Base-by-base conservation (phyloP, 1,284 basidiomycete species). In the Ceratorhiza oryzae-sativae region DNA sequence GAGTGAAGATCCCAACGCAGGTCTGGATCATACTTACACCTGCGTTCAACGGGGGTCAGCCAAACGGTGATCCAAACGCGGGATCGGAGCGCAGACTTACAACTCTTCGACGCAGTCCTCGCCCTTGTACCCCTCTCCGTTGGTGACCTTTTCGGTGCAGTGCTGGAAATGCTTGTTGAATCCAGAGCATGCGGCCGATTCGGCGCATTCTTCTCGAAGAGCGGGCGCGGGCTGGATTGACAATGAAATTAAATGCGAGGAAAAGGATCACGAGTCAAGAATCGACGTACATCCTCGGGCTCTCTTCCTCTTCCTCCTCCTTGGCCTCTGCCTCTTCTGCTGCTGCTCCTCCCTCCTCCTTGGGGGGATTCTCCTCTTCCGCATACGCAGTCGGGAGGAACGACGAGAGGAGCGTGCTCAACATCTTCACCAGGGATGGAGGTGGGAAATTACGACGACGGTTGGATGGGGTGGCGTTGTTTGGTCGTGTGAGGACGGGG, bases 81-180 rank as follows among this genome's bases (percentile, higher is more conserved):
- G n/a, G n/a, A n/a, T n/a, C n/a, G n/a, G n/a, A n/a, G n/a, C n/a
- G n/a, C n/a, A 62, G 46, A 72, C 71, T 61, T 77, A 92, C 89
- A 92, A 81, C 86, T 96, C 94, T 83, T 95, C 94, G 62, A 95
- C 92, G 79, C 94, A 96, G 79, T 94, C 92, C 84, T 96, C 94
- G 75, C 87, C 87, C 79, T 92, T 88, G 86, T 87, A 93, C 58
- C 93, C 93, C 78, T 95, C 80, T 48, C 94, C 94, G 36, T 83
- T 84, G 74, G 89, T 83, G 63, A 96, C 89, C 82, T 94, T 94
- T 81, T 96, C 91, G 78, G 91, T 86, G 82, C 95, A 97, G 79
- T 95, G 92, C 75, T 91, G 86, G 82, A 97, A 97, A 83, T 97
- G 95, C 80, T 92, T 88, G 55, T 89, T 85, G 74, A 90, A 81